These are phyloP conservation scores for Yamadazyma tumulicola DNA, from an alignment of 805 yeast genomes.

Conservation along the genomic window DNA sequence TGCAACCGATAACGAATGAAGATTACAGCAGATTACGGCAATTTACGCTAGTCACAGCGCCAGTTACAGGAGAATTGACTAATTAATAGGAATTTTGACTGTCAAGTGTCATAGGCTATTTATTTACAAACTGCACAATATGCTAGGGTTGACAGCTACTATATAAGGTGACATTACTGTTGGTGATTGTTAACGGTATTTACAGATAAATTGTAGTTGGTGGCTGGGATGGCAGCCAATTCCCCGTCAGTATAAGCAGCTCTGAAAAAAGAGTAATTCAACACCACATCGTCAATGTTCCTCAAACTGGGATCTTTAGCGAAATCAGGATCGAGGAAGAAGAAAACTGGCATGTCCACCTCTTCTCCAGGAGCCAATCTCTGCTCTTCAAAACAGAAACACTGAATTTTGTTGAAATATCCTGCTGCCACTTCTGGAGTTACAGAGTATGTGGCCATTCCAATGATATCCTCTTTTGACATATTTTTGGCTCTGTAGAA, in stretches of 20 bases:
- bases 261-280: constrained; percentile 90
- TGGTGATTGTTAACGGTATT: no score
- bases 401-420: constrained; percentile 94
- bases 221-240: constrained; percentile 35
- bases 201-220: constrained; percentile 1
- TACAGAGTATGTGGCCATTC: constrained; percentile 97
- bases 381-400: constrained; percentile 98
- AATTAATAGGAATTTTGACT: no score
- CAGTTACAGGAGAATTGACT: no score
- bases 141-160: no score
- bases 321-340: constrained; percentile 33
- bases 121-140: no score
- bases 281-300: constrained; percentile 81
- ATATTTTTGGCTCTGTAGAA: constrained; percentile 88
- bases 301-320: constrained; percentile 70
- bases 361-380: constrained; percentile 92
- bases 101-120: no score
- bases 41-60: no score
- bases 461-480: constrained; percentile 86
- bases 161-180: no score
- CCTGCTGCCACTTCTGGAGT: constrained; percentile 96
- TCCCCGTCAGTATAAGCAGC: constrained; percentile 45
- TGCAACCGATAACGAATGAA: no score
- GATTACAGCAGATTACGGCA: no score
- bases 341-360: constrained; percentile 98